Evolutionary conservation across 352 stramenopile species (phyloP).

Genomic region (Pythium insidiosum): DNA sequence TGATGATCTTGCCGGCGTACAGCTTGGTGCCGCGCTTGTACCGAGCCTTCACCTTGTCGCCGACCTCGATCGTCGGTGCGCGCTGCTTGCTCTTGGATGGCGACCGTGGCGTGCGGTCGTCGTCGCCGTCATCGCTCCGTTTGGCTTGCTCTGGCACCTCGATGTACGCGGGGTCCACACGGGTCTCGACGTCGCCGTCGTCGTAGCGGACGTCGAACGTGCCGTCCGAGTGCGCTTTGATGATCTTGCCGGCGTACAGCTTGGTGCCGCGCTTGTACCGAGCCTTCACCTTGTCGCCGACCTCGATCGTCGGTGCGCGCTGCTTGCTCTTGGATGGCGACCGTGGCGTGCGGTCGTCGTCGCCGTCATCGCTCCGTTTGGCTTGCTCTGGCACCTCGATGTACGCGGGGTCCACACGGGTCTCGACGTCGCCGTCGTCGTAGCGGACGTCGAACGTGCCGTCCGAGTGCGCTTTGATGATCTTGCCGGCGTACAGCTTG

Average conservation of each 20-base stretch:
- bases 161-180: conserved; percentile 22
- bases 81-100: not conserved
- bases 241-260: conserved; percentile 56
- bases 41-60: conserved; percentile 24
- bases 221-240: conserved; percentile 38
- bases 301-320: conserved; percentile 1
- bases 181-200: conserved; percentile 42
- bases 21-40: conserved; percentile 31
- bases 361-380: conserved; percentile 2
- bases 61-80: not conserved
- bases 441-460: too few relatives aligned
- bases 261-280: conserved; percentile 68
- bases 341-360: too few relatives aligned
- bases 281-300: conserved; percentile 38
- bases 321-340: not conserved
- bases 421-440: conserved; percentile 40
- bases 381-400: conserved; percentile 10
- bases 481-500: too few relatives aligned
- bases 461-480: too few relatives aligned
- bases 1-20: conserved; percentile 36
- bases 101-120: not conserved
- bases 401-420: conserved; percentile 24
- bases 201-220: conserved; percentile 65
- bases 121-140: not conserved
- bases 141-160: conserved; percentile 9